Percentiles rank a stretch among this genome's conserved stretches.
These are phyloP conservation scores for Exutisphaerella laricina DNA, from an alignment of 2,329 filamentous ascomycete genomes.

Conservation along the genomic window DNA sequence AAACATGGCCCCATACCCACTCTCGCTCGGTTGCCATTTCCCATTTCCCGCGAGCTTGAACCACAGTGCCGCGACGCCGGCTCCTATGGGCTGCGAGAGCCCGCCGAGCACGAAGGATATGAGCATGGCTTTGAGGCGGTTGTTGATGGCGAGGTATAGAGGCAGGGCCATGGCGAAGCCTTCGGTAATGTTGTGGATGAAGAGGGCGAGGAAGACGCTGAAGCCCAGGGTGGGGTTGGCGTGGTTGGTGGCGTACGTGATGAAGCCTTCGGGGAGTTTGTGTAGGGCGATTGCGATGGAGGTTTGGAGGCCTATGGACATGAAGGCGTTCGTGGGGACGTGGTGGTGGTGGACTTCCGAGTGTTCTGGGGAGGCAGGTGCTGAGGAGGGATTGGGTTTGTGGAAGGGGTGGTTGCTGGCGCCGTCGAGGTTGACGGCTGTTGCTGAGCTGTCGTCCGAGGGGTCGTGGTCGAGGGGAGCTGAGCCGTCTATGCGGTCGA, in stretches of 20 bases:
- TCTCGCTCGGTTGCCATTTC: conserved; percentile 47
- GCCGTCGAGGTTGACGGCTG: conserved; percentile 9
- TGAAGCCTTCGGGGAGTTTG: conserved; percentile 81
- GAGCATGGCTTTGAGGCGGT: conserved; percentile 72
- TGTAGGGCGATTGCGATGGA: conserved; percentile 92
- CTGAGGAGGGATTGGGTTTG: conserved; percentile 10
- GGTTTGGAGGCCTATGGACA: conserved; percentile 93
- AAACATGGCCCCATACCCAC: conserved; percentile 74
- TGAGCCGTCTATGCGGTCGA: conserved; percentile 1
- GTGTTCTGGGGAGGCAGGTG: conserved; percentile 14
- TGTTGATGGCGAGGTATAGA: conserved; percentile 82
- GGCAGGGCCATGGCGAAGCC: conserved; percentile 92
- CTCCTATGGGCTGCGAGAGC: conserved; percentile 79
- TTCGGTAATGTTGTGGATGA: conserved; percentile 97
- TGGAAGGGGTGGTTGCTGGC: no score
- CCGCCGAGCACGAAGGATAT: conserved; percentile 82
- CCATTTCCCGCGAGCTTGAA: conserved; percentile 63
- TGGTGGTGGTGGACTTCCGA: conserved; percentile 74
- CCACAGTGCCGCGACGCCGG: conserved; percentile 77
- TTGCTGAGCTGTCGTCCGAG: conserved; percentile 19
- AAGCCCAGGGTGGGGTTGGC: conserved; percentile 84
- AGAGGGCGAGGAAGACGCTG: conserved; percentile 89
- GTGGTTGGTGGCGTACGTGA: conserved; percentile 96
- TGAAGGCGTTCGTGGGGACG: conserved; percentile 86
- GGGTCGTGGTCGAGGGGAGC: conserved; percentile 11